Conservation (phyloP, 2,329 filamentous ascomycete species). For the Ascochyta fabae region DNA sequence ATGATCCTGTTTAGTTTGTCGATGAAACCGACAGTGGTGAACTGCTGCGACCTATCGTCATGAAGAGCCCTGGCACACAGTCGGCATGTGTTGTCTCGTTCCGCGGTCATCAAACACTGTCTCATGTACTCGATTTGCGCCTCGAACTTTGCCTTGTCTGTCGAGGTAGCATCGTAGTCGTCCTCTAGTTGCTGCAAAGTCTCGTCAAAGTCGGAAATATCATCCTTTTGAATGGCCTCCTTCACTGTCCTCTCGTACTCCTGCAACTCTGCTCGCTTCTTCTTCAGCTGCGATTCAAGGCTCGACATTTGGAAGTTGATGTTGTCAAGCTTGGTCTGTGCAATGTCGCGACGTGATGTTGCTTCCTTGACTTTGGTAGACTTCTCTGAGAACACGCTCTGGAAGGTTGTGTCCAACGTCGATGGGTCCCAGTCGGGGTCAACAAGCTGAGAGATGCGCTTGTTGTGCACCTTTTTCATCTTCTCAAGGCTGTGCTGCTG, state of each 20-base stretch:
- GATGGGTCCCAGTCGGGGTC: slow-evolving; percentile 71
- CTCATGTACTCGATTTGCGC: slow-evolving; percentile 75
- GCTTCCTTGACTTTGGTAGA: slow-evolving; percentile 66
- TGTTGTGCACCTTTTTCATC: slow-evolving; percentile 74
- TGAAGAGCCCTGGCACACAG: slow-evolving; percentile 77
- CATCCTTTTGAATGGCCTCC: slow-evolving; percentile 54
- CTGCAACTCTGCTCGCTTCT: slow-evolving; percentile 67
- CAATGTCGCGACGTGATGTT: slow-evolving; percentile 72
- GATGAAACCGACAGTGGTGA: slow-evolving; percentile 61
- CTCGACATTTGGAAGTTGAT: slow-evolving; percentile 75
- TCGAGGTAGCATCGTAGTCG: slow-evolving; percentile 59
- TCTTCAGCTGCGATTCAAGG: slow-evolving; percentile 67
- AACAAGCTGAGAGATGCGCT: slow-evolving; percentile 71
- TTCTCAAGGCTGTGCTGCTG: slow-evolving; percentile 78
- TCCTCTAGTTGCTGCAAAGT: slow-evolving; percentile 60
- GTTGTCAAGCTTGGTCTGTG: slow-evolving; percentile 75
- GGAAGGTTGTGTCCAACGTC: slow-evolving; percentile 74
- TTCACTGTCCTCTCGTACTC: slow-evolving; percentile 68
- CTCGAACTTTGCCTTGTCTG: slow-evolving; percentile 72
- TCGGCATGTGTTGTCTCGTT: slow-evolving; percentile 74
- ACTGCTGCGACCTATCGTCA: slow-evolving; percentile 61
- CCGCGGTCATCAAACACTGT: slow-evolving; percentile 69
- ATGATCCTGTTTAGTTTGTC: slow-evolving; percentile 68
- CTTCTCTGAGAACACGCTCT: slow-evolving; percentile 66
- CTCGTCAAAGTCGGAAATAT: slow-evolving; percentile 56